phyloP scores from a whole-genome alignment of 768 basidiomycete species.

The Lactarius vividus region DNA sequence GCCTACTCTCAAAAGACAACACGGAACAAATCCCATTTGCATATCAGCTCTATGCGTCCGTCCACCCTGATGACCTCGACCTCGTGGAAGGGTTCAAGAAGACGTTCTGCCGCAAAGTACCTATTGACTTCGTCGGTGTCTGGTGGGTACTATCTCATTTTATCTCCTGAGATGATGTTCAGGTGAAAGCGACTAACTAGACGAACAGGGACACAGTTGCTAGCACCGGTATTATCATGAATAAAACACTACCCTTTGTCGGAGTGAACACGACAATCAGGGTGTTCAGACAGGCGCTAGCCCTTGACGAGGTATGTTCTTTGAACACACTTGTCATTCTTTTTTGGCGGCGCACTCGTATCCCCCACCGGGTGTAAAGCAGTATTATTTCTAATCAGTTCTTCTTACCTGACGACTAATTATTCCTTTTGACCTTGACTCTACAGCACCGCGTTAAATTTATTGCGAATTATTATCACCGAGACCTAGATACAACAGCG shows the following conservation, averaged over 20 bases:
- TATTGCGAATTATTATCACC: slow-evolving; percentile 58
- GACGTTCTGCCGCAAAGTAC: slow-evolving; percentile 64
- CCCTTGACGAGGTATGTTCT: slow-evolving; percentile 66
- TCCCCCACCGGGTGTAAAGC: background rate
- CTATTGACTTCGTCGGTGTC: slow-evolving; percentile 79
- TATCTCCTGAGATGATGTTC: background rate
- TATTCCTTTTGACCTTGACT: background rate
- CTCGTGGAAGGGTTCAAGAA: slow-evolving; percentile 67
- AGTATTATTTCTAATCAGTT: background rate
- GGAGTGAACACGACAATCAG: slow-evolving; percentile 59
- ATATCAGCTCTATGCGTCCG: slow-evolving; percentile 64
- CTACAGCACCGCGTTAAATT: slow-evolving; percentile 63
- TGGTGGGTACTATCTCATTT: slow-evolving; percentile 46
- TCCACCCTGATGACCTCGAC: slow-evolving; percentile 39
- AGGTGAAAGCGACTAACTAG: background rate
- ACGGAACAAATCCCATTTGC: slow-evolving; percentile 69
- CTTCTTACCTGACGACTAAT: no score
- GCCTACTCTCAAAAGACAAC: slow-evolving; percentile 67
- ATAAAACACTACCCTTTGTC: slow-evolving; percentile 64
- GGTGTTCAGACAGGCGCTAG: slow-evolving; percentile 72
- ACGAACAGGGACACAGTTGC: slow-evolving; percentile 69
- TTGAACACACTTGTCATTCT: background rate
- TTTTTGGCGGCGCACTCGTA: background rate
- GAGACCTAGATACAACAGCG: slow-evolving; percentile 32
- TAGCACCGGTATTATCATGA: slow-evolving; percentile 63